Evolutionary conservation across 192 early-diverging fungal species (phyloP), one percentile per base, ranked within the genome.

Genomic region (Chytriomyces sp.): DNA sequence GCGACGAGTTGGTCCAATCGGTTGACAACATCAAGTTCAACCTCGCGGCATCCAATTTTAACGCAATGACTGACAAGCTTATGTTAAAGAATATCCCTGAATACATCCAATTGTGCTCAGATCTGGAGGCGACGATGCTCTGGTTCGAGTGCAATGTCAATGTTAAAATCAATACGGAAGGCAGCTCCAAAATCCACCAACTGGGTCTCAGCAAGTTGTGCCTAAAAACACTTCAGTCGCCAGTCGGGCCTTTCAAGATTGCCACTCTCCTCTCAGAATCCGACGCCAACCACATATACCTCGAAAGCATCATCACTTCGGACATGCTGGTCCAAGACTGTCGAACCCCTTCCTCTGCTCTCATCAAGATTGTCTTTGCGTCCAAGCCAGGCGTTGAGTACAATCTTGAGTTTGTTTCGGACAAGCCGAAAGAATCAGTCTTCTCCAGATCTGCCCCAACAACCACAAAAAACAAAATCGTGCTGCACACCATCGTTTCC

Each of bases 291-390:
- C 28, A 26, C 1, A 44, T 46, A 20, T 43, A 47, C 20, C 26
- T 70, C 7, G 53, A 70, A 3, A 70, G 69, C 35, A 7, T 70
- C 13, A 57, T 70, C 50, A 70, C 69, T n/a, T 24, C 48, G 53
- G 69, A 70, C 53, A 70, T 70, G 69, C 20, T 59, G 7, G 49
- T 70, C 48, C 69, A 70, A 70, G 69, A 70, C 28, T 70, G 69
- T 8, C 69, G 69, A 57, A 70, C 69, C 26, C 18, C 18, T 11
- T 43, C 69, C 7, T 70, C 3, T 26, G 18, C 69, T 26, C 13
- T 59, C 24, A 57, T 70, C 69, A 70, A 70, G 26, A 57, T 70
- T 13, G 16, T 26, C 49, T 70, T 70, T 57, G 69, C 69, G 11
- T 70, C 69, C 8, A 70, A 70, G 26, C 20, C 69, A 24, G 69